These are phyloP conservation scores for Chlamydomonas sp. DNA, from an alignment of 139 green algal species.

Conservation along the genomic window DNA sequence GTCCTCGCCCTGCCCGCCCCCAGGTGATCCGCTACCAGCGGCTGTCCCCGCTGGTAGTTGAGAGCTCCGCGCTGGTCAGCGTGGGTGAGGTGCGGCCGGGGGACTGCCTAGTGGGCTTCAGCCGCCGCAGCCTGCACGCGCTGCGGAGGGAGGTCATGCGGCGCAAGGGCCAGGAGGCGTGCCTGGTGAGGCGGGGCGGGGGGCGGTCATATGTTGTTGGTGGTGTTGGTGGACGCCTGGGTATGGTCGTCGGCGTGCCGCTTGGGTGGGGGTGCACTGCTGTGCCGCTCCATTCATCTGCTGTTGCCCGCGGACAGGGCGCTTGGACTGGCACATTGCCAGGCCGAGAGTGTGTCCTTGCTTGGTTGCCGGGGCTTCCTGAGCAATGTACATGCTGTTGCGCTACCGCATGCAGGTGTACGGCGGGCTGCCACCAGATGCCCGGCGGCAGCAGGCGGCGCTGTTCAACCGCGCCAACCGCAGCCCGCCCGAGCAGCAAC, in stretches of 20 bases:
- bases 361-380: not conserved
- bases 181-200: not conserved
- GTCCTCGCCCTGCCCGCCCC: not conserved
- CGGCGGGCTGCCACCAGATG: constrained; percentile 42
- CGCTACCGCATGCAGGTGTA: constrained; percentile 30
- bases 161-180: constrained; percentile 1
- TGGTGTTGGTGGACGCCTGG: not conserved
- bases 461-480: constrained; percentile 40
- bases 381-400: not conserved
- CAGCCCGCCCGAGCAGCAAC: not conserved
- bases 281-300: no score
- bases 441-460: constrained; percentile 47
- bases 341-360: no score
- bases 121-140: constrained; percentile 32
- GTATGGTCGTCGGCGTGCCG: not conserved
- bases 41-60: constrained; percentile 74
- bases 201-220: not conserved
- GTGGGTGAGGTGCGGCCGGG: constrained; percentile 72
- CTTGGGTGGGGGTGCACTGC: no score
- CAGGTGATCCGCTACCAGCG: constrained; percentile 73
- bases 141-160: constrained; percentile 44
- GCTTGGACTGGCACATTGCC: no score
- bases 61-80: constrained; percentile 34
- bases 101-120: constrained; percentile 96
- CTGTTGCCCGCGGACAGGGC: no score